A percentile compares a stretch with the other conserved stretches of the same genome.
Evolutionary conservation across 768 basidiomycete genomes (phyloP).

Genomic region (Galerina sulciceps): DNA sequence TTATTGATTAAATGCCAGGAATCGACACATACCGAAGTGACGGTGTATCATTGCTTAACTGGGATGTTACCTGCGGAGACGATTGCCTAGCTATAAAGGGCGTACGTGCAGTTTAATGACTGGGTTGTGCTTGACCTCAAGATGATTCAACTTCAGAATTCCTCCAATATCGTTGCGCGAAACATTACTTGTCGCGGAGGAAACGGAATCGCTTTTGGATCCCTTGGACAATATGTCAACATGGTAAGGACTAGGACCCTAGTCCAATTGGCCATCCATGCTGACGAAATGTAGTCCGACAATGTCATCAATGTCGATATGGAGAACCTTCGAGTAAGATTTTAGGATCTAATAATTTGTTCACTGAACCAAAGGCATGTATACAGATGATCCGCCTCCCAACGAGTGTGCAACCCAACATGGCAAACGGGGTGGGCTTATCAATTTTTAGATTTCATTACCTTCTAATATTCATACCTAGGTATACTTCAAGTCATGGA

Average conservation of each 20-base stretch:
- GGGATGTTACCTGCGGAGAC: constrained; percentile 67
- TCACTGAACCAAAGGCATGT: background rate
- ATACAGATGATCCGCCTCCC: constrained; percentile 50
- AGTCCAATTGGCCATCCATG: background rate
- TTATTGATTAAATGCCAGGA: constrained; percentile 30
- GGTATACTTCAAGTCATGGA: constrained; percentile 65
- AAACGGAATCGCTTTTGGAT: constrained; percentile 65
- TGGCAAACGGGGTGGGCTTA: constrained; percentile 50
- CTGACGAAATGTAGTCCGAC: constrained; percentile 42
- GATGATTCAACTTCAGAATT: constrained; percentile 43
- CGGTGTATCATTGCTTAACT: constrained; percentile 51
- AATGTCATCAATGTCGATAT: constrained; percentile 55
- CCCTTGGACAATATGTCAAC: constrained; percentile 59
- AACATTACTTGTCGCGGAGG: constrained; percentile 61
- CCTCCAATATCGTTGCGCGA: constrained; percentile 50
- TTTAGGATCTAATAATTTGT: background rate
- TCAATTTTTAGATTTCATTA: too few species aligned
- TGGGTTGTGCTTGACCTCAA: background rate
- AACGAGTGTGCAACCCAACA: constrained; percentile 56
- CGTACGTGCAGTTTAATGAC: constrained; percentile 32
- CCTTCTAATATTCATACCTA: constrained; percentile 15
- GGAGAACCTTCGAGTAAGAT: constrained; percentile 47
- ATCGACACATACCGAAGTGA: constrained; percentile 61
- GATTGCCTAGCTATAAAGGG: constrained; percentile 71
- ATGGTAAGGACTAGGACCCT: constrained; percentile 35